These are phyloP conservation scores for Penicillium glabrum DNA, from an alignment of 2,329 filamentous ascomycete genomes.

Conservation along the genomic window DNA sequence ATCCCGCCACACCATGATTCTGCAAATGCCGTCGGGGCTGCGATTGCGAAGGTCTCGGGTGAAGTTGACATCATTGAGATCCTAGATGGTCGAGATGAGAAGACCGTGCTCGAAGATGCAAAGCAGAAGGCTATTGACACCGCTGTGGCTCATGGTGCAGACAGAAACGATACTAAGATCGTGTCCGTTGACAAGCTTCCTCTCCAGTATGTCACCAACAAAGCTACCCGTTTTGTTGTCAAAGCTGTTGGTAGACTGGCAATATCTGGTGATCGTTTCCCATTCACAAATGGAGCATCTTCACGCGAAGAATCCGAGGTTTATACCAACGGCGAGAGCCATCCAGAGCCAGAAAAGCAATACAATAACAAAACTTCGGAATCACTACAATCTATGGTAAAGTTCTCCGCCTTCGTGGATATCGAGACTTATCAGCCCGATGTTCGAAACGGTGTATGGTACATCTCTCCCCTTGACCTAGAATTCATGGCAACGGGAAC, in stretches of 20 bases:
- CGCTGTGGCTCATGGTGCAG: neutral
- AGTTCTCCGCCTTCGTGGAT: neutral
- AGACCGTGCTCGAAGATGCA: slow-evolving; percentile 19
- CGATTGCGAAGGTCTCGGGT: slow-evolving; percentile 57
- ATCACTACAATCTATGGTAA: neutral
- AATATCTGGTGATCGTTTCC: neutral
- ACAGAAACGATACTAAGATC: slow-evolving; percentile 38
- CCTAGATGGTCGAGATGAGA: slow-evolving; percentile 32
- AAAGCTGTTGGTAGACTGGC: slow-evolving; percentile 30
- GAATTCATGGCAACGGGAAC: slow-evolving; percentile 39
- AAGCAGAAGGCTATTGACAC: neutral
- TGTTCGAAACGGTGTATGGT: slow-evolving; percentile 35
- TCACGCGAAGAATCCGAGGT: neutral
- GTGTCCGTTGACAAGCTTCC: slow-evolving; percentile 46
- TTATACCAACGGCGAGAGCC: neutral
- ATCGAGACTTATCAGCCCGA: slow-evolving; percentile 30
- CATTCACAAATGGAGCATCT: neutral
- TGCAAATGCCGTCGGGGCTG: slow-evolving; percentile 62
- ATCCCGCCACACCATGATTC: slow-evolving; percentile 55
- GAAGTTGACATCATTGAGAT: slow-evolving; percentile 56
- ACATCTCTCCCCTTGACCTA: slow-evolving; percentile 37
- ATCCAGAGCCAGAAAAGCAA: neutral
- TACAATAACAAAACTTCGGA: neutral
- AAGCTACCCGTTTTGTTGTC: slow-evolving; percentile 38
- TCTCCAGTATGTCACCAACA: slow-evolving; percentile 39